Percentiles rank a stretch among this genome's conserved stretches.
Conservation (phyloP, 2,329 filamentous ascomycete species). For the Colletotrichum gigasporum region DNA sequence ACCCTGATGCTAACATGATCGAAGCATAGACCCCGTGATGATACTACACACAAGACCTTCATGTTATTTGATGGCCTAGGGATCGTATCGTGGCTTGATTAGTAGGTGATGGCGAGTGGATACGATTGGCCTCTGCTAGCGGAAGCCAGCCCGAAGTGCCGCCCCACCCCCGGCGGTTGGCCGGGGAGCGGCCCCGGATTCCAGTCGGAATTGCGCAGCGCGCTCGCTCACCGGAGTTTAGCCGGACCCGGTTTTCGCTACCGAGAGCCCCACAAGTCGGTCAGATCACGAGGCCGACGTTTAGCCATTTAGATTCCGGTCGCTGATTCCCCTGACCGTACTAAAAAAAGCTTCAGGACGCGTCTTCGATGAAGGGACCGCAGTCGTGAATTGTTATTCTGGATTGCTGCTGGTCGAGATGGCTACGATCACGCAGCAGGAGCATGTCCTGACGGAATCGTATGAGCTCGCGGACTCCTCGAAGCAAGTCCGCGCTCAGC, state of each 20-base stretch:
- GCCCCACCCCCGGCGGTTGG: not conserved
- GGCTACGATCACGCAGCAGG: slow-evolving; percentile 13
- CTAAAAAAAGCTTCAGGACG: no score
- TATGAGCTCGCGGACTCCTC: not conserved
- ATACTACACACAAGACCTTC: no score
- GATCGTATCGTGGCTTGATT: no score
- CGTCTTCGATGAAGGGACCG: no score
- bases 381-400: no score
- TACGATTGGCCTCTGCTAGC: no score
- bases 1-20: no score
- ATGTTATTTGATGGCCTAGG: no score
- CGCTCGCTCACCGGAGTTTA: not conserved
- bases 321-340: no score
- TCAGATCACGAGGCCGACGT: not conserved
- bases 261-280: not conserved
- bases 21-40: no score
- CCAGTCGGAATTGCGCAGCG: not conserved
- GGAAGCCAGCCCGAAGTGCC: slow-evolving; percentile 1
- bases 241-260: not conserved
- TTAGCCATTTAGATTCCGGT: not conserved
- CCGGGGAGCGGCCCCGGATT: not conserved
- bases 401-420: not conserved
- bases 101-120: no score
- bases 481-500: not conserved
- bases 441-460: not conserved